A percentile compares a stretch with the other conserved stretches of the same genome.
These are phyloP conservation scores for Xanthoconium purpureum DNA, from an alignment of 768 basidiomycete species.

Conservation along the genomic window DNA sequence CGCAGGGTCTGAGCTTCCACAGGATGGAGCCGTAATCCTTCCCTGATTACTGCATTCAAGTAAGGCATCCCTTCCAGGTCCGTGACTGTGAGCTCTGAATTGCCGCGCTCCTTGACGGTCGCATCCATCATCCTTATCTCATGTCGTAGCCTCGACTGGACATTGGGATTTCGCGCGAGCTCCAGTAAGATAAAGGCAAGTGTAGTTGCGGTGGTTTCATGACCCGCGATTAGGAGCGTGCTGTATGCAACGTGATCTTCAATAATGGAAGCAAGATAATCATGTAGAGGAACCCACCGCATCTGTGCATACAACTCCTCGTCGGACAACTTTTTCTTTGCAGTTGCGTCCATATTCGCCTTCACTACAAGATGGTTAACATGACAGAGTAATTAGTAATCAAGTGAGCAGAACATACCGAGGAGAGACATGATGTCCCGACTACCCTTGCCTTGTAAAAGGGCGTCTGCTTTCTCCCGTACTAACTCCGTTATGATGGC, in stretches of 20 bases:
- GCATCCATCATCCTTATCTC: slow-evolving; percentile 11
- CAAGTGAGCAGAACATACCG: slow-evolving; percentile 25
- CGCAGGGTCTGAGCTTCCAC: slow-evolving; percentile 49
- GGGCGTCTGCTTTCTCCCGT: slow-evolving; percentile 2
- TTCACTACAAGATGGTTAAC: slow-evolving; percentile 7
- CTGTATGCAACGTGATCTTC: slow-evolving; percentile 17
- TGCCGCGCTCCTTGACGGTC: background rate
- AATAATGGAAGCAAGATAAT: background rate
- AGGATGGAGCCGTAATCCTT: slow-evolving; percentile 45
- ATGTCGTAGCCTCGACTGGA: slow-evolving; percentile 56
- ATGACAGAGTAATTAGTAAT: background rate
- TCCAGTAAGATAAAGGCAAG: slow-evolving; percentile 50
- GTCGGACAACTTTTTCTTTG: slow-evolving; percentile 14
- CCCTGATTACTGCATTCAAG: slow-evolving; percentile 37
- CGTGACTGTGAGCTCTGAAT: slow-evolving; percentile 5
- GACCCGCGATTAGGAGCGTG: slow-evolving; percentile 44
- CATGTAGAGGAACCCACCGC: slow-evolving; percentile 4
- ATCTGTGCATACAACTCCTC: slow-evolving; percentile 14
- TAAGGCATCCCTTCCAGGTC: slow-evolving; percentile 54
- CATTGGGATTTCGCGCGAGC: slow-evolving; percentile 51
- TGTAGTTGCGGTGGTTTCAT: slow-evolving; percentile 63
- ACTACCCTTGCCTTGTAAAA: slow-evolving; percentile 10
- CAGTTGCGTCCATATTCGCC: slow-evolving; percentile 20
- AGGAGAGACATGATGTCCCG: slow-evolving; percentile 32
- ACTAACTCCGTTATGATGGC: slow-evolving; percentile 2